These are phyloP conservation scores for Aphanoascus verrucosus DNA, from an alignment of 2,329 filamentous ascomycete species.

Conservation along the genomic window DNA sequence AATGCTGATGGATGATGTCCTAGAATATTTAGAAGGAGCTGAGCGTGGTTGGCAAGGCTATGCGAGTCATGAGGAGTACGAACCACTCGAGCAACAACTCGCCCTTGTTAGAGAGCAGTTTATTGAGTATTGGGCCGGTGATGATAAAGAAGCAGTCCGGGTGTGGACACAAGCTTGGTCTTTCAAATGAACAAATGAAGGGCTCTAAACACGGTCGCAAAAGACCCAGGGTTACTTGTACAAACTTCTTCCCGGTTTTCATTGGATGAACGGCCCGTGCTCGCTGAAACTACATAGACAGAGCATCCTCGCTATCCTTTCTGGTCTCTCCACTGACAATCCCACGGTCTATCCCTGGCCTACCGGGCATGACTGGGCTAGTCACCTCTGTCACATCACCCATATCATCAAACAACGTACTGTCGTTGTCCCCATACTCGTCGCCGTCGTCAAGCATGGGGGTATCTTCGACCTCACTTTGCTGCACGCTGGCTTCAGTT, in stretches of 20 bases:
- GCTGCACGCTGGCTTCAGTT: neutral
- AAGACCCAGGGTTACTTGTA: no score
- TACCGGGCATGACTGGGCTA: neutral
- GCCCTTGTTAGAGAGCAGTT: conserved; percentile 8
- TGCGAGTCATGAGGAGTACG: conserved; percentile 8
- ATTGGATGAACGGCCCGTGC: no score
- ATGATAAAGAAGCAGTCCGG: conserved; percentile 8
- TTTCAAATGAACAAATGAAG: no score
- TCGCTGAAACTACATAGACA: neutral
- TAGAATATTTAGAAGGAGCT: conserved; percentile 2
- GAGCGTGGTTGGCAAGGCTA: conserved; percentile 7
- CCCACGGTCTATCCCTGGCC: neutral
- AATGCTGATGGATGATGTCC: conserved; percentile 7
- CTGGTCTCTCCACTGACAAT: neutral
- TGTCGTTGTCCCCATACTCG: neutral
- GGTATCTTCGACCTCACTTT: neutral
- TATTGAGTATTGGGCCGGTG: conserved; percentile 8
- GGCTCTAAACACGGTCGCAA: no score
- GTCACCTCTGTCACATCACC: conserved; percentile 1
- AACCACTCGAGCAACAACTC: conserved; percentile 9
- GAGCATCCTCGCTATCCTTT: neutral
- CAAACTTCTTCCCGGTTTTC: no score
- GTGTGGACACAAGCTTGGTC: neutral
- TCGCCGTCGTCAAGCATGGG: neutral
- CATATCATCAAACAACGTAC: neutral